These are phyloP conservation scores for Schizochytrium sp. DNA, from an alignment of 108 stramenopile genomes.

Conservation along the genomic window DNA sequence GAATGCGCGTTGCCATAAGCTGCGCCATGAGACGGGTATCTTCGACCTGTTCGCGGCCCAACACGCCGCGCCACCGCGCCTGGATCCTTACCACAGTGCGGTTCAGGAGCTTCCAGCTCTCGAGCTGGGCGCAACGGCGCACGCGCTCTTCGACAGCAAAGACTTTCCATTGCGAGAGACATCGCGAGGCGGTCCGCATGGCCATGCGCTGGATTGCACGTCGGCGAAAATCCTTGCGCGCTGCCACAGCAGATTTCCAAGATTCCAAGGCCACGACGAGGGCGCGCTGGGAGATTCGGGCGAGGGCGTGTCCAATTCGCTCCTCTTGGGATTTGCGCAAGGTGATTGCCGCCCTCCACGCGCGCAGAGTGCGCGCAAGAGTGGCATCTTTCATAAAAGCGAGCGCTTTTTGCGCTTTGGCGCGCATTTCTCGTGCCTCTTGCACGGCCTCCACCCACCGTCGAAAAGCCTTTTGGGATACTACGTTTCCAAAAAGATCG, in stretches of 20 bases:
- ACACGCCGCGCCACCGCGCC: neutral
- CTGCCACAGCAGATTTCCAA: neutral
- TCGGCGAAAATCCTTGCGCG: neutral
- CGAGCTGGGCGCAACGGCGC: neutral
- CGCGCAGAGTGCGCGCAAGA: neutral
- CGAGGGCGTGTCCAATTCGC: neutral
- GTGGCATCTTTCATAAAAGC: neutral
- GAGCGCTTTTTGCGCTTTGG: neutral
- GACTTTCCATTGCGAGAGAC: neutral
- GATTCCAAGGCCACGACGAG: neutral
- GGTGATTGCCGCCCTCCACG: neutral
- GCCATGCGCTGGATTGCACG: neutral
- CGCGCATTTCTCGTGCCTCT: neutral
- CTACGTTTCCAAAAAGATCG: neutral
- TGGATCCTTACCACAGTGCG: neutral
- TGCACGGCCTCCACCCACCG: neutral
- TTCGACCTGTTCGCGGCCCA: neutral
- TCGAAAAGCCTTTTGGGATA: neutral
- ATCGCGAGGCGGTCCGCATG: neutral
- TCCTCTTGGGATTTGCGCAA: neutral
- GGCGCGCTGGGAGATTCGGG: neutral
- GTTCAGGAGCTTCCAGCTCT: neutral
- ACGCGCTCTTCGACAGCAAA: neutral
- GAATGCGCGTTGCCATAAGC: neutral
- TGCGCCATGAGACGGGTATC: neutral